phyloP scores from a whole-genome alignment of 352 stramenopile species.

The Lagenidium giganteum region DNA sequence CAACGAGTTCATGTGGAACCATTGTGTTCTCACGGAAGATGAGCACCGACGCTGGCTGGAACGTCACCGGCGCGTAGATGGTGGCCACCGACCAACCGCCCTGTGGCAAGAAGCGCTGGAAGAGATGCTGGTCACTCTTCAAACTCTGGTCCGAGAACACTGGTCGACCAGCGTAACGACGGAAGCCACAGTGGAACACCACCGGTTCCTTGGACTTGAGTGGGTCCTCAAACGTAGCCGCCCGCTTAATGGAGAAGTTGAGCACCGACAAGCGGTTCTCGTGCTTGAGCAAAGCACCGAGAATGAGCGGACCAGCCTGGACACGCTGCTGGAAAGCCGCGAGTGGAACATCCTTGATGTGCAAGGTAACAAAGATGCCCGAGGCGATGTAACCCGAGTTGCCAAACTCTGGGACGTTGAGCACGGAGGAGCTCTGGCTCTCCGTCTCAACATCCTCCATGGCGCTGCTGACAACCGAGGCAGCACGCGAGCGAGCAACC shows the following conservation, averaged over 20 bases:
- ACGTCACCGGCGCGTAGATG: conserved; percentile 93
- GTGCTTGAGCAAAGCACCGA: conserved; percentile 91
- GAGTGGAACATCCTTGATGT: conserved; percentile 68
- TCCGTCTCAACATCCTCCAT: conserved; percentile 80
- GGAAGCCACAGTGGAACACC: conserved; percentile 96
- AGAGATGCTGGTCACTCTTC: conserved; percentile 99
- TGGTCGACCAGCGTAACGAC: conserved; percentile 88
- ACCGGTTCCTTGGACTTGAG: conserved; percentile 97
- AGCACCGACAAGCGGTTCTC: conserved; percentile 98
- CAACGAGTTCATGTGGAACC: conserved; percentile 78
- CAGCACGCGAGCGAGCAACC: conserved; percentile 39
- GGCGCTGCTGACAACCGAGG: conserved; percentile 41
- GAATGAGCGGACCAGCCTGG: conserved; percentile 54
- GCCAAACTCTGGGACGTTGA: conserved; percentile 60
- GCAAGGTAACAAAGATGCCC: conserved; percentile 91
- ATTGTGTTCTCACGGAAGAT: conserved; percentile 83
- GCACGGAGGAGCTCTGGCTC: conserved; percentile 17
- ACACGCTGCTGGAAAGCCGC: conserved; percentile 48
- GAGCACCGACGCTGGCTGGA: conserved; percentile 94
- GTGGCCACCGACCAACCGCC: conserved; percentile 87
- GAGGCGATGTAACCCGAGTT: conserved; percentile 87
- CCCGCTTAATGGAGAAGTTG: conserved; percentile 94
- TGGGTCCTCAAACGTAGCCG: conserved; percentile 70
- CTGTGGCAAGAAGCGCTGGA: conserved; percentile 95
- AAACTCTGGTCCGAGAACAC: conserved; percentile 98